A percentile compares a stretch with the other conserved stretches of the same genome.
Conservation (phyloP, 768 basidiomycete species). For the Lactifluus hygrophoroides region DNA sequence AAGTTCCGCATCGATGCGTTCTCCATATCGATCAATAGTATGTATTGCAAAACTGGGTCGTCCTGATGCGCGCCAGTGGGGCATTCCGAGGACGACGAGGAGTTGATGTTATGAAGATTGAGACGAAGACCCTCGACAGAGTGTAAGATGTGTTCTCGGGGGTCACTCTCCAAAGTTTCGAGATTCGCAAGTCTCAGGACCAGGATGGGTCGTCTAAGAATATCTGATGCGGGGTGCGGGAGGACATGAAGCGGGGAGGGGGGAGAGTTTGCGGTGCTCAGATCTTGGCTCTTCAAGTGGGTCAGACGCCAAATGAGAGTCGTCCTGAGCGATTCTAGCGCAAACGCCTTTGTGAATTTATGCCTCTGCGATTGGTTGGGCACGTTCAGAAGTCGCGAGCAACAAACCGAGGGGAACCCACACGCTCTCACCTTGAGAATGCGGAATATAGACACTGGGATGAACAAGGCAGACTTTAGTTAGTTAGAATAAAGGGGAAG, state of each 20-base stretch:
- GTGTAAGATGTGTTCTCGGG: slow-evolving; percentile 35
- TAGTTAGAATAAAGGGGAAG: no score
- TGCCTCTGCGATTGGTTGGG: slow-evolving; percentile 41
- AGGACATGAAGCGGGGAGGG: slow-evolving; percentile 30
- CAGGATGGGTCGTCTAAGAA: slow-evolving; percentile 57
- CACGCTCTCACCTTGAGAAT: slow-evolving; percentile 41
- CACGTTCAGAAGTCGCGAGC: slow-evolving; percentile 4
- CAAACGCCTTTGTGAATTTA: slow-evolving; percentile 53
- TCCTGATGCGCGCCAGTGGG: not conserved
- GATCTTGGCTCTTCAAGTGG: slow-evolving; percentile 12
- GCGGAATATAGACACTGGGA: slow-evolving; percentile 28
- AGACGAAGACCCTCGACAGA: slow-evolving; percentile 46
- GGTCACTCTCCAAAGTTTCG: slow-evolving; percentile 33
- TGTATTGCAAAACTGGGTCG: slow-evolving; percentile 51
- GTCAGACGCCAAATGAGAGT: slow-evolving; percentile 49
- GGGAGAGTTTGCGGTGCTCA: slow-evolving; percentile 2
- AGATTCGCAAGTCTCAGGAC: slow-evolving; percentile 42
- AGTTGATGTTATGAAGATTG: slow-evolving; percentile 45
- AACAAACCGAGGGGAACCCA: no score
- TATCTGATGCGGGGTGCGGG: slow-evolving; percentile 45
- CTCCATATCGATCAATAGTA: slow-evolving; percentile 57
- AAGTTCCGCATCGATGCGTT: slow-evolving; percentile 45
- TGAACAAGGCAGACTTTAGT: not conserved
- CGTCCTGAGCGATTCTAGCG: slow-evolving; percentile 49
- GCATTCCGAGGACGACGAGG: slow-evolving; percentile 23